These are phyloP conservation scores for Diddensiella transvaalensis DNA, from an alignment of 805 yeast species.

Conservation along the genomic window DNA sequence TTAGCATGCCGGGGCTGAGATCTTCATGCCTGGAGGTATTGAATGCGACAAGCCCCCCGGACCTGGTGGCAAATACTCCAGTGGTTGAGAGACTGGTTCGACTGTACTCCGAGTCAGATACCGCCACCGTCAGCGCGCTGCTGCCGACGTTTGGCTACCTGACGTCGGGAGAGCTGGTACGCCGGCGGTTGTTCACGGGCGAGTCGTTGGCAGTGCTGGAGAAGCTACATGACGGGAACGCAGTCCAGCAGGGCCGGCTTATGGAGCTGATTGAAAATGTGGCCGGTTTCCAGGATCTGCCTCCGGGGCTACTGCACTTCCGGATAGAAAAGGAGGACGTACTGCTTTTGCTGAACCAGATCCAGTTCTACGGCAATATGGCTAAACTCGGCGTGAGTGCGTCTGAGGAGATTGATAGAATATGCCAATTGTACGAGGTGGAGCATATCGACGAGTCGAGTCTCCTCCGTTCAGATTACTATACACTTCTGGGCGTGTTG, in stretches of 20 bases:
- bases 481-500: slow-evolving; percentile 27
- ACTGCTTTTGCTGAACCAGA: slow-evolving; percentile 29
- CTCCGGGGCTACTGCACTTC: slow-evolving; percentile 29
- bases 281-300: slow-evolving; percentile 22
- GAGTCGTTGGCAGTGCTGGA: slow-evolving; percentile 26
- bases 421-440: slow-evolving; percentile 17
- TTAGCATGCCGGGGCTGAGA: slow-evolving; percentile 28
- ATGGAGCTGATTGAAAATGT: slow-evolving; percentile 31
- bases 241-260: slow-evolving; percentile 25
- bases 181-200: slow-evolving; percentile 30
- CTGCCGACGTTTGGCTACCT: slow-evolving; percentile 10
- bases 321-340: slow-evolving; percentile 30
- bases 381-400: slow-evolving; percentile 18
- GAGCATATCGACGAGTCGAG: slow-evolving; percentile 8
- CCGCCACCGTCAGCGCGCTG: slow-evolving; percentile 19
- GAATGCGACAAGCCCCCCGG: slow-evolving; percentile 31
- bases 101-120: slow-evolving; percentile 20
- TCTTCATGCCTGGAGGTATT: slow-evolving; percentile 30
- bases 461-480: slow-evolving; percentile 27
- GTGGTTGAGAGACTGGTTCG: slow-evolving; percentile 27
- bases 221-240: slow-evolving; percentile 26
- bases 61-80: slow-evolving; percentile 35
- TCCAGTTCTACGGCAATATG: slow-evolving; percentile 32
- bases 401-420: slow-evolving; percentile 21
- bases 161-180: slow-evolving; percentile 32